phyloP scores from a whole-genome alignment of 2,329 filamentous ascomycete genomes.

The Fusarium haematococcum region DNA sequence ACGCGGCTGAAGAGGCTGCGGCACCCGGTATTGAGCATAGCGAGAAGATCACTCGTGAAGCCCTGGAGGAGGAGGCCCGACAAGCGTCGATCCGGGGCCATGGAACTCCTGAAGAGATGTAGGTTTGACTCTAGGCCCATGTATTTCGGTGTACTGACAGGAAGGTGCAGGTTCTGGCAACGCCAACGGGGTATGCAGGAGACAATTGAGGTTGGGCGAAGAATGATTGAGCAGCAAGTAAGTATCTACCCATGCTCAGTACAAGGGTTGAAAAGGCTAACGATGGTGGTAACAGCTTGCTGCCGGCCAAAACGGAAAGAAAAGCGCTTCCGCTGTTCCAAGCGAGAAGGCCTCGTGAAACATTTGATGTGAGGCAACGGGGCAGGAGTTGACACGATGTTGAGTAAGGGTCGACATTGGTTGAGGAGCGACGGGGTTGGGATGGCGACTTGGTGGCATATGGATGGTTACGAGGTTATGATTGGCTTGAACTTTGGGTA shows the following conservation, averaged over 20 bases:
- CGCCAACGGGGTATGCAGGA: slow-evolving; percentile 69
- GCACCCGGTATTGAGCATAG: slow-evolving; percentile 61
- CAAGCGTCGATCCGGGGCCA: slow-evolving; percentile 61
- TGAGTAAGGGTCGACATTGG: neutral
- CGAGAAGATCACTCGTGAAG: slow-evolving; percentile 73
- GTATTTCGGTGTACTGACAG: slow-evolving; percentile 32
- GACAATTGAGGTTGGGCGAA: slow-evolving; percentile 67
- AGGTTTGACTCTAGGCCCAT: slow-evolving; percentile 38
- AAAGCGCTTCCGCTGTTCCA: slow-evolving; percentile 29
- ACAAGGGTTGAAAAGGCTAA: slow-evolving; percentile 14
- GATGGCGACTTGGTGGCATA: slow-evolving; percentile 9
- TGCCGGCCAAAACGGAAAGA: slow-evolving; percentile 19
- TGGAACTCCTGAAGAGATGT: slow-evolving; percentile 64
- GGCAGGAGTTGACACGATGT: neutral
- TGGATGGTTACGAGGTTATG: slow-evolving; percentile 27
- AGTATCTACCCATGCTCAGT: slow-evolving; percentile 3
- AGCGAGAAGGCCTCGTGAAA: slow-evolving; percentile 36
- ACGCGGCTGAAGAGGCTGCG: slow-evolving; percentile 62
- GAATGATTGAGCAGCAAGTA: slow-evolving; percentile 63
- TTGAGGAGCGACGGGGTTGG: neutral
- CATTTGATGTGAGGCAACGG: neutral
- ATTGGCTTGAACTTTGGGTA: slow-evolving; percentile 11
- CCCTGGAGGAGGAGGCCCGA: slow-evolving; percentile 73
- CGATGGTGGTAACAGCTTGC: slow-evolving; percentile 21
- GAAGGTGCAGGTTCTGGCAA: slow-evolving; percentile 66